Base-by-base conservation (phyloP, 495 filamentous ascomycete genomes). In the Neurospora sp. region DNA sequence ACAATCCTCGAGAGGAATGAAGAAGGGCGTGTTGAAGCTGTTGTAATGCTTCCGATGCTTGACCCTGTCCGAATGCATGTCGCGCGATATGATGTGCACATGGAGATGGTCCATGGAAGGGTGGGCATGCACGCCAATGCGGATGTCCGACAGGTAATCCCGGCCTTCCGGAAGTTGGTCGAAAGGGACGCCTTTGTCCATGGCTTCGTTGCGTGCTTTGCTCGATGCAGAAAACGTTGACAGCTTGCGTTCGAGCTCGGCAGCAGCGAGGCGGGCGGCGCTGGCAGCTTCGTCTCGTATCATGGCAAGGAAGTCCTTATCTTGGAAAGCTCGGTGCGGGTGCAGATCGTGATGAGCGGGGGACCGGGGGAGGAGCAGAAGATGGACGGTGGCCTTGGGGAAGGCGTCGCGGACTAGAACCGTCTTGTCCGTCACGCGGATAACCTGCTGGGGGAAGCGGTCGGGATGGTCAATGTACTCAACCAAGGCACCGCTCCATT, bases 91-190 rank as follows among this genome's bases (percentile, higher is more conserved):
- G 42, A 99, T 88, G 81, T 99, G 96, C 20, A 99, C 85, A 80
- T 99, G 96, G 71, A 99, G 80, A 81, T 98, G 93, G 71, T 89
- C 90, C 96, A 99, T 97, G 22, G 88, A 92, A n/a, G 96, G 96
- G 71, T 89, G 86, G 3, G 92, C 91, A 82, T 99, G 96, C 0
- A 97, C 84, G 27, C 96, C 96, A 18, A 89, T 86, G 53, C 89
- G 86, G 71, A 98, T 85, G 37, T 96, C 93, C n/a, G 80, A 79
- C 46, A 86, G 83, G 92, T 93, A 99, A 79, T 97, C 89, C 22
- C 94, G 84, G 1, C 94, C 94, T 0, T 77, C 73, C 0, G 94
- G 93, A 20, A 93, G 81, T 40, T 85, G 79, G 31, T 85, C 83
- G 5, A 78, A 74, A 74, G 81, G 31, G 72, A 71, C 12, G 66